Base-by-base conservation (phyloP, 345 rosid genomes). In the Melaleuca alternifolia region DNA sequence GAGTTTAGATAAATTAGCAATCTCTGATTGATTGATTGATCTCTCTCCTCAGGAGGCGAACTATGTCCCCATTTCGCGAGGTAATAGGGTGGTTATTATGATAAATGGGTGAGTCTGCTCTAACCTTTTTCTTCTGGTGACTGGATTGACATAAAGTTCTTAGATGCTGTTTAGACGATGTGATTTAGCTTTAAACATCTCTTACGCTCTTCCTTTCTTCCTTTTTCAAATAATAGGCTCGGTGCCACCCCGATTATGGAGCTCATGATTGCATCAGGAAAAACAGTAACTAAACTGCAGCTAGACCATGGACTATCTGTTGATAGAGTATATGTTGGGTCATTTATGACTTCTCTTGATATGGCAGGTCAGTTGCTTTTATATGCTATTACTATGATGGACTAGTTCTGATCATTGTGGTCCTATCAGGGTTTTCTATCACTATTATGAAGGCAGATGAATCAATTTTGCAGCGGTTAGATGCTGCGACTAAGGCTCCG, bases 291-390 rank as follows among this genome's bases (percentile, higher is more conserved):
- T 86, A 92, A 92, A 54, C 87, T 97, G 94, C 98, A 97, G 92
- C 88, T 97, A 88, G 97, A 96, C 86, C 97, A 96, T 88, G 99
- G 98, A 85, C 91, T 97, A 75, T 97, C 98, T 84, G 96, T 96
- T 89, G 99, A 95, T 89, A 96, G 99, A 93, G 99, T 97, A 85
- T 97, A 97, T 84, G 94, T 98, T 53, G 98, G 99, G 85, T 91
- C 97, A 86, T 94, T 97, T 90, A 95, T 95, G 98, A 95, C 99
- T 83, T 97, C 99, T 77, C 98, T 96, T 86, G 99, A 97, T 88
- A 97, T 97, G 99, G 96, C 99, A 91, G 99, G 99, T 97, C 90
- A 83, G 91, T 79, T 65, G 28, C 86, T 82, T 54, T 33, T 50
- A 51, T 30, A 44, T 57, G 59, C 75, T 61, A 46, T 61, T 84